phyloP scores from a whole-genome alignment of 2,329 filamentous ascomycete species.

The Magnaporthiopsis incrustans region DNA sequence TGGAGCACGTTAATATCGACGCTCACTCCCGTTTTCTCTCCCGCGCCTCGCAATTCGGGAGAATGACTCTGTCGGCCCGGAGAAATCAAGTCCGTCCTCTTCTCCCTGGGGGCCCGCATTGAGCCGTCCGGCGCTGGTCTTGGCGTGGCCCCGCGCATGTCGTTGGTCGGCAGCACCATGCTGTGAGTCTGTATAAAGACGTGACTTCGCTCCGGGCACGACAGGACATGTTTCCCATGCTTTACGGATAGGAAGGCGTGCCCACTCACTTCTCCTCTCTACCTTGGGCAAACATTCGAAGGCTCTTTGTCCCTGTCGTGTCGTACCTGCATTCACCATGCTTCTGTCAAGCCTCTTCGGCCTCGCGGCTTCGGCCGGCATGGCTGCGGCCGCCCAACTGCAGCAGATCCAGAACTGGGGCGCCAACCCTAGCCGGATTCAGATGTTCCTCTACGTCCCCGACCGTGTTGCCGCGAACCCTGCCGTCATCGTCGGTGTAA shows the following conservation, averaged over 20 bases:
- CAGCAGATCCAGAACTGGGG: constrained; percentile 33
- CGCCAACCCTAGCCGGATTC: constrained; percentile 27
- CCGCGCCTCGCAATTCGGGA: neutral
- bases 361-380: constrained; percentile 1
- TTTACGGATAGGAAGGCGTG: neutral
- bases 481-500: constrained; percentile 39
- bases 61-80: neutral
- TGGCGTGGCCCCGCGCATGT: neutral
- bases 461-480: constrained; percentile 29
- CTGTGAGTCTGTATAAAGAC: neutral
- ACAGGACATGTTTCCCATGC: neutral
- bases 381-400: constrained; percentile 26
- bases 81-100: neutral
- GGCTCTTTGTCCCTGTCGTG: too few relatives aligned
- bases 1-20: neutral
- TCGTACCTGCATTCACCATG: neutral
- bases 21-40: neutral
- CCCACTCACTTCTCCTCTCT: neutral
- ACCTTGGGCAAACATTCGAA: neutral
- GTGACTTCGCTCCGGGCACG: neutral
- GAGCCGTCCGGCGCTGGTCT: neutral
- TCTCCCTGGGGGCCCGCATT: neutral
- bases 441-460: constrained; percentile 36
- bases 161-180: neutral
- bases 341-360: constrained; percentile 5